Conservation (phyloP, 2,329 filamentous ascomycete genomes). For the Botryotinia globosa region DNA sequence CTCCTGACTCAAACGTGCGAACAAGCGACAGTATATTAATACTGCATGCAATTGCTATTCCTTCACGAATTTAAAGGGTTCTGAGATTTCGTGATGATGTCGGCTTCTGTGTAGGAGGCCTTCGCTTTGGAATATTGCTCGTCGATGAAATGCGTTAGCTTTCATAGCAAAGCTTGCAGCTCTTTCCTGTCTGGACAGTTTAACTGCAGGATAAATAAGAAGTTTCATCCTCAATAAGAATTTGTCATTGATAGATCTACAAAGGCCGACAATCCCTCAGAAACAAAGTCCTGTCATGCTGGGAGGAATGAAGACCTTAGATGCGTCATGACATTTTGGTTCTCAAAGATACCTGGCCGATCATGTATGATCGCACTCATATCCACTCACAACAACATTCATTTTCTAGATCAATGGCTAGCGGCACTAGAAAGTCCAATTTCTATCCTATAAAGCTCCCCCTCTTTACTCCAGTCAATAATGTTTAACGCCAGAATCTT, state of each 20-base stretch:
- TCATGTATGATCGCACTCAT: neutral
- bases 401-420: neutral
- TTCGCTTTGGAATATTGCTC: neutral
- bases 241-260: neutral
- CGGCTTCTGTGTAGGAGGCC: neutral
- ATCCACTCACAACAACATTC: neutral
- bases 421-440: neutral
- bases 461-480: neutral
- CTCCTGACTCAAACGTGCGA: neutral
- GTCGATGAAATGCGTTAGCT: neutral
- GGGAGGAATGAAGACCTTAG: neutral
- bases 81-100: neutral
- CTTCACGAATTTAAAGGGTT: neutral
- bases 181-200: neutral
- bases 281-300: neutral
- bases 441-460: rapidly evolving
- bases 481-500: neutral
- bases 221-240: neutral
- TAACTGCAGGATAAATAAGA: neutral
- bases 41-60: neutral
- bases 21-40: neutral
- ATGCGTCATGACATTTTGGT: too few relatives aligned
- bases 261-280: neutral
- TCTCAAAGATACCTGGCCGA: neutral
- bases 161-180: neutral